Evolutionary conservation across 2,329 filamentous ascomycete species (phyloP).

Genomic region (Pseudonectria buxi): DNA sequence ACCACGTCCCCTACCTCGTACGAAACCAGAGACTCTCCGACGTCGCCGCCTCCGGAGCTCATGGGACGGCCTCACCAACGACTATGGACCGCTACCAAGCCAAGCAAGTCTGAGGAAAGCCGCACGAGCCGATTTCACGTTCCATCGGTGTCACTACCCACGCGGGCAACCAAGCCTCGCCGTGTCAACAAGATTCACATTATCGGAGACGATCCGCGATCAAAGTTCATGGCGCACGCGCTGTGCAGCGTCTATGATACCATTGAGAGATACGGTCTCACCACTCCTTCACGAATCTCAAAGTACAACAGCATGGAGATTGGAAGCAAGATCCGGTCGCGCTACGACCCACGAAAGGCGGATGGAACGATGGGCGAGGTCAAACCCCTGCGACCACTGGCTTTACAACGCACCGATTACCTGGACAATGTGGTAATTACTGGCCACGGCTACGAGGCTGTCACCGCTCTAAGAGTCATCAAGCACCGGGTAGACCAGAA

Average conservation of each 20-base stretch:
- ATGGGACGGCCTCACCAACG: slow-evolving; percentile 7
- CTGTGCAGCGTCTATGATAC: slow-evolving; percentile 35
- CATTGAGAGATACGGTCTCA: slow-evolving; percentile 18
- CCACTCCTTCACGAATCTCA: too few species aligned
- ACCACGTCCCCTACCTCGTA: slow-evolving; percentile 16
- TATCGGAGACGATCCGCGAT: slow-evolving; percentile 34
- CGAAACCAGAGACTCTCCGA: slow-evolving; percentile 17
- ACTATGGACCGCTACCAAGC: slow-evolving; percentile 17
- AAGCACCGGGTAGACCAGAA: slow-evolving; percentile 58
- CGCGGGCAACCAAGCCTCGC: slow-evolving; percentile 25
- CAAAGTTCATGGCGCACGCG: slow-evolving; percentile 35
- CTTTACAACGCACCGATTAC: too few species aligned
- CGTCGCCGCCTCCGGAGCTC: slow-evolving; percentile 13
- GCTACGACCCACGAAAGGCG: slow-evolving; percentile 9
- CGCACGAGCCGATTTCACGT: slow-evolving; percentile 23
- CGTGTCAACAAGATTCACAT: slow-evolving; percentile 35
- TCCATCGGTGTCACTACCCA: slow-evolving; percentile 30
- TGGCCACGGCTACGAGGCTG: slow-evolving; percentile 46
- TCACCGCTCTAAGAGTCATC: slow-evolving; percentile 51
- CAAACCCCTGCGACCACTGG: too few species aligned
- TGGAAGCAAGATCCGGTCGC: slow-evolving; percentile 1
- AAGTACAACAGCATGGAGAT: slow-evolving; percentile 27
- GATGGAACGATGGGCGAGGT: too few species aligned
- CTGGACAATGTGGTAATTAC: slow-evolving; percentile 70
- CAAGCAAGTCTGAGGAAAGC: slow-evolving; percentile 4